Evolutionary conservation across 768 basidiomycete species (phyloP), one percentile per base, ranked within the genome.

Genomic region (Boletus rufocinnamomeus): DNA sequence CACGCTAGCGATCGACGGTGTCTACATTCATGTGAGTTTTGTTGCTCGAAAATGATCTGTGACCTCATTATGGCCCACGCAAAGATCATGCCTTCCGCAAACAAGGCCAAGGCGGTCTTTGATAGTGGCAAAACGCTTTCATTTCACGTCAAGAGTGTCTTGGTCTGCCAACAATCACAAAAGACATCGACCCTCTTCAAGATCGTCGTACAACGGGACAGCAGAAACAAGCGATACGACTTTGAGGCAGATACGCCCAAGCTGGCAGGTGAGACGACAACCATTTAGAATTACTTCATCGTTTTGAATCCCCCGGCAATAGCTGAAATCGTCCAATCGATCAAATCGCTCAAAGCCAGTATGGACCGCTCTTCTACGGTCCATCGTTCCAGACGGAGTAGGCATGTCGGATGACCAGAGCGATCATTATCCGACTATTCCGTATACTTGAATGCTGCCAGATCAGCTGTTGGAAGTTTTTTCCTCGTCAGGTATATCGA

Each of bases 211-310:
- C 88, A 84, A 68, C 78, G 90, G 61, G 82, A 84, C 38, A 81
- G 82, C 44, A 80, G 85, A 43, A 89, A 87, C 64, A 99, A 98
- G 79, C 80, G 94, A 40, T 98, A 98, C 70, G 96, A 98, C 66
- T 98, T 97, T 69, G 97, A 99, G 75, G 96, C 95, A 0, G 95
- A 96, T 73, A 93, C 77, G 63, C 80, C 89, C 2, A 88, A 86
- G 71, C 69, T 86, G 56, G 93, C 95, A 48, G 82, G 91, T 91
- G 68, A 65, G 89, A 23, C 13, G 17, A 27, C 32, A 9, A 8
- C 23, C 17, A 13, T 47, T 38, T 46, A 41, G 19, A 17, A 21
- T 49, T 17, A 17, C 4, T 48, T 38, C 21, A 19, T 30, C 49
- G 19, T 25, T 54, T 25, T 38, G 59, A 56, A 44, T 53, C 27